These are phyloP conservation scores for Perkinsus chesapeaki DNA, from an alignment of 169 alveolate species.

Conservation along the genomic window DNA sequence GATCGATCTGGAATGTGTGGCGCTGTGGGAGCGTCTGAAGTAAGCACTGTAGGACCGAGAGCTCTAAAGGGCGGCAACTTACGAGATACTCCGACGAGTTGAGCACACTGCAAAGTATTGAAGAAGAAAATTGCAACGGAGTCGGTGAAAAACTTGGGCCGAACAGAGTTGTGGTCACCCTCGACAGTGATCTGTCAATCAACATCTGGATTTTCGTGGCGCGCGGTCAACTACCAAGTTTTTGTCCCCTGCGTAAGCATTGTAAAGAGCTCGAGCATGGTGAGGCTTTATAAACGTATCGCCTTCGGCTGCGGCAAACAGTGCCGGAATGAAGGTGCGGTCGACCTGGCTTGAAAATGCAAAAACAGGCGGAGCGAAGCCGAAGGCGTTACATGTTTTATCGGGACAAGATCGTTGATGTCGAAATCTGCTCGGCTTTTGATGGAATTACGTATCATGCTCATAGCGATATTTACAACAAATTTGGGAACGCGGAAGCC, in stretches of 20 bases:
- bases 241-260: conserved; percentile 67
- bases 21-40: not conserved
- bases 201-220: not conserved
- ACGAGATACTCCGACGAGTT: not conserved
- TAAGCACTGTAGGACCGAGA: not conserved
- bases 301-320: conserved; percentile 56
- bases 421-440: conserved; percentile 38
- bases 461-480: conserved; percentile 33
- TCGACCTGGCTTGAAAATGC: conserved; percentile 25
- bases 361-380: conserved; percentile 7
- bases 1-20: not conserved
- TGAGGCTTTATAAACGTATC: conserved; percentile 63
- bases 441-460: conserved; percentile 40
- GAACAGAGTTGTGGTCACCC: conserved; percentile 68
- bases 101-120: conserved; percentile 18
- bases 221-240: conserved; percentile 24
- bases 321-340: conserved; percentile 60
- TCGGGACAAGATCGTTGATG: conserved; percentile 39
- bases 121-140: conserved; percentile 25
- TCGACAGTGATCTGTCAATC: conserved; percentile 31
- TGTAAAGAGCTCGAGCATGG: conserved; percentile 54
- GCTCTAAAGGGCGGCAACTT: not conserved
- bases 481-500: conserved; percentile 43
- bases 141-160: conserved; percentile 51
- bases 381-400: conserved; percentile 21